Base-by-base conservation (phyloP, 148 eudicot species). In the Camellia granthamiana region DNA sequence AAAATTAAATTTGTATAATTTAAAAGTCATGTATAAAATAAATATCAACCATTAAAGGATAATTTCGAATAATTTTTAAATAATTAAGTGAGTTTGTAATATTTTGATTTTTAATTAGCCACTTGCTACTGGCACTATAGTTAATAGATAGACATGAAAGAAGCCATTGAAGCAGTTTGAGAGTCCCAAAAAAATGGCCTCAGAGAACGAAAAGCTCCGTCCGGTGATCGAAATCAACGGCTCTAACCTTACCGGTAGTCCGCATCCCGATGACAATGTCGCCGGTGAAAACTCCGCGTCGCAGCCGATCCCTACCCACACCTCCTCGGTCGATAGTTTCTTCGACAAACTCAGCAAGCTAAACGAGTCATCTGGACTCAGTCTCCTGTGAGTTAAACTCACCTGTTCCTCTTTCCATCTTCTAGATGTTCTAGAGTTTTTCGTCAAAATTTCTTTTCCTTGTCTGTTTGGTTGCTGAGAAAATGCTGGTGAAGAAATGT, bases 341-440 rank as follows among this genome's bases (percentile, higher is more conserved):
- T 88, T 83, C 43, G 80, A 84, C 60, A 84, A 74, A 49, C 83
- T 88, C 7, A 14, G 13, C 77, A 86, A 84, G 84, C 46, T 86
- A 46, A 49, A 84, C 16, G 84, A 88, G 61, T 68, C 86, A 9
- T 84, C 91, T 5, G 89, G 89, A 19, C 91, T 88, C 15, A 83
- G 84, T 78, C 72, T 81, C 43, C 61, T 84, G 91, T 88, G 74
- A 86, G 87, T 83, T 41, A 3, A 49, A 7, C 52, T 49, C 52
- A 49, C 6, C 52, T 49, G 7, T 49, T 49, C 52, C 52, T 2
- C 6, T 15, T n/a, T 61, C 19, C 6, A 16, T 3, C 23, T 61
- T 61, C 64, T 71, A 19, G 58, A 47, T 11, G 12, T 41, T 49
- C 5, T 8, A 30, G 38, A 30, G 41, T 49, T 19, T 30, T 30